A percentile compares a stretch with the other conserved stretches of the same genome.
These are phyloP conservation scores for Metschnikowia lunata DNA, from an alignment of 805 yeast species.

Conservation along the genomic window DNA sequence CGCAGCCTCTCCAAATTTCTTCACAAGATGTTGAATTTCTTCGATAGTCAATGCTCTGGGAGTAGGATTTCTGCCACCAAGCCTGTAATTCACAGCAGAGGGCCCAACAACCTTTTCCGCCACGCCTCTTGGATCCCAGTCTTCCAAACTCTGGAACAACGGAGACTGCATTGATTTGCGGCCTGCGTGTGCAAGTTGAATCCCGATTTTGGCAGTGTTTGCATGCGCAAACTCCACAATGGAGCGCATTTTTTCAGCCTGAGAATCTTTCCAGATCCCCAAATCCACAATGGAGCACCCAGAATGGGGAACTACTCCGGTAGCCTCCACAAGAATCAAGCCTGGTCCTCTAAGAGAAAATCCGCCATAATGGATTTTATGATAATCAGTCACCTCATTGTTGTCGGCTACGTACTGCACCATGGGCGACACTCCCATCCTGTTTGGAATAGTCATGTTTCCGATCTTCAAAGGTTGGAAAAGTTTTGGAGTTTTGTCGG, in stretches of 20 bases:
- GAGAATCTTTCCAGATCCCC: slow-evolving; percentile 40
- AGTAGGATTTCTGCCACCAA: slow-evolving; percentile 20
- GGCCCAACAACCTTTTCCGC: slow-evolving; percentile 40
- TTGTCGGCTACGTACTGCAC: slow-evolving; percentile 44
- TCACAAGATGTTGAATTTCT: slow-evolving; percentile 40
- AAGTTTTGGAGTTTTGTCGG: slow-evolving; percentile 21
- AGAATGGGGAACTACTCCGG: slow-evolving; percentile 42
- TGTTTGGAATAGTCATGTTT: slow-evolving; percentile 29
- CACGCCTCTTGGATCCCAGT: slow-evolving; percentile 4
- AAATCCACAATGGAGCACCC: slow-evolving; percentile 11
- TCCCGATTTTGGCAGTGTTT: slow-evolving; percentile 37
- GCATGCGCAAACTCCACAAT: slow-evolving; percentile 44
- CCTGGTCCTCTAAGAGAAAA: slow-evolving; percentile 56
- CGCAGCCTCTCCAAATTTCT: slow-evolving; percentile 44
- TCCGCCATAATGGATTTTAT: slow-evolving; percentile 49
- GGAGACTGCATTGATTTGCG: slow-evolving; percentile 29
- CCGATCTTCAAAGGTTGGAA: slow-evolving; percentile 47
- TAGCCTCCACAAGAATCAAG: slow-evolving; percentile 57
- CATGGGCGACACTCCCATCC: slow-evolving; percentile 48
- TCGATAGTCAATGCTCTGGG: slow-evolving; percentile 44
- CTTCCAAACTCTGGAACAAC: slow-evolving; percentile 14
- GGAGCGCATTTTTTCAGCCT: slow-evolving; percentile 46
- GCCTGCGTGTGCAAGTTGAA: slow-evolving; percentile 56
- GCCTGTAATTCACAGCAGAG: slow-evolving; percentile 34
- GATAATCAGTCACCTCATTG: slow-evolving; percentile 44